Evolutionary conservation across 768 basidiomycete genomes (phyloP).

Genomic region (Termitomyces sp.): DNA sequence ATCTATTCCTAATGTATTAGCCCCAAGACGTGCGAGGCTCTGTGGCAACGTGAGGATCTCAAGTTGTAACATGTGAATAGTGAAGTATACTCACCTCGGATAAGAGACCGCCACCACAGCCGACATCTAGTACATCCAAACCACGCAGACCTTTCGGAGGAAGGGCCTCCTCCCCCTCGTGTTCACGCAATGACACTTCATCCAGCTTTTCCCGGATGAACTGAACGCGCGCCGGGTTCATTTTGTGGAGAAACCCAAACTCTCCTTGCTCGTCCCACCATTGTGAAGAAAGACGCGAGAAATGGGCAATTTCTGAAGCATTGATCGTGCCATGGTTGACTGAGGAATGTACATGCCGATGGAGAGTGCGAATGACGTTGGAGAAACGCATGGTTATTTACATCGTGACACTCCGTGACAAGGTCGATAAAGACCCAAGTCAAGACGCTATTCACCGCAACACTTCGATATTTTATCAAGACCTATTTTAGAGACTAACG

Average conservation of each 20-base stretch:
- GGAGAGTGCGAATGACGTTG: slow-evolving; percentile 9
- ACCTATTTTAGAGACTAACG: not conserved
- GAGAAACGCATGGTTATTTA: slow-evolving; percentile 12
- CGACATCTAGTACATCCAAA: slow-evolving; percentile 79
- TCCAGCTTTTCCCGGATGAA: slow-evolving; percentile 77
- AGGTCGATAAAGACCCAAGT: too few species aligned
- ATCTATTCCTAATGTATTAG: slow-evolving; percentile 86
- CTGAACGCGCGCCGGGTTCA: slow-evolving; percentile 88
- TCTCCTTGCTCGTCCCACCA: slow-evolving; percentile 96
- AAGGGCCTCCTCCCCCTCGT: slow-evolving; percentile 30
- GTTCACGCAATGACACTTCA: slow-evolving; percentile 52
- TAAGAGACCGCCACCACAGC: slow-evolving; percentile 92
- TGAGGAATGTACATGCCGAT: slow-evolving; percentile 10
- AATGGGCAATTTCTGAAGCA: slow-evolving; percentile 71
- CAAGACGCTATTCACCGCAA: too few species aligned
- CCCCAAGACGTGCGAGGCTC: slow-evolving; percentile 87
- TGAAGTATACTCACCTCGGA: slow-evolving; percentile 58
- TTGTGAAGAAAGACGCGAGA: slow-evolving; percentile 70
- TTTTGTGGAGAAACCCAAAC: slow-evolving; percentile 81
- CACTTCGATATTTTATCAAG: not conserved
- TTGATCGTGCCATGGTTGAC: slow-evolving; percentile 43
- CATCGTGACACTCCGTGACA: slow-evolving; percentile 1
- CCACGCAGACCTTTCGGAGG: slow-evolving; percentile 46
- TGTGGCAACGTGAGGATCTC: slow-evolving; percentile 21
- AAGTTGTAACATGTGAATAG: not conserved